Conservation (phyloP, 2,329 filamentous ascomycete species). For the Truncatella angustata region DNA sequence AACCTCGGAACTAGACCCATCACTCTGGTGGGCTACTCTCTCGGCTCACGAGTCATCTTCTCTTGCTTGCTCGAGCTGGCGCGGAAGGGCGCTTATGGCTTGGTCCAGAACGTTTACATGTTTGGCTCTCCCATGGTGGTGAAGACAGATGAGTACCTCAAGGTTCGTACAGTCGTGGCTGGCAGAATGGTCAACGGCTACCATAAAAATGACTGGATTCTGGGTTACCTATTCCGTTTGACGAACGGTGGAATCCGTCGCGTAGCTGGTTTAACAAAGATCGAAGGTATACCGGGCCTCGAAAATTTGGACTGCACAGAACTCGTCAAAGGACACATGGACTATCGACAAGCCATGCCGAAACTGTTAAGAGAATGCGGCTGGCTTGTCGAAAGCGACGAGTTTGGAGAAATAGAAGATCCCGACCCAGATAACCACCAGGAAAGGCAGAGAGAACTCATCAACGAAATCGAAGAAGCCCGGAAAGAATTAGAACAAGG, state of each 20-base stretch:
- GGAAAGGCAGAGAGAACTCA: slow-evolving; percentile 84
- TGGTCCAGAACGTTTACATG: slow-evolving; percentile 93
- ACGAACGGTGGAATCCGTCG: slow-evolving; percentile 89
- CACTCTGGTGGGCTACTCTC: slow-evolving; percentile 91
- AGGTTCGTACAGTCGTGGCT: slow-evolving; percentile 76
- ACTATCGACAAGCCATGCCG: slow-evolving; percentile 92
- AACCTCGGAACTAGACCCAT: slow-evolving; percentile 89
- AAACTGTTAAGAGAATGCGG: slow-evolving; percentile 81
- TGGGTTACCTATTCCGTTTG: slow-evolving; percentile 92
- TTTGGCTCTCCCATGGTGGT: slow-evolving; percentile 92
- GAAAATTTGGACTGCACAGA: slow-evolving; percentile 90
- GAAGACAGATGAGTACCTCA: slow-evolving; percentile 85
- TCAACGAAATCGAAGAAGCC: slow-evolving; percentile 95
- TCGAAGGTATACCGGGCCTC: slow-evolving; percentile 74
- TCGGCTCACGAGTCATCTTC: slow-evolving; percentile 90
- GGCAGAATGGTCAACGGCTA: slow-evolving; percentile 96
- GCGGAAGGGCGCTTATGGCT: slow-evolving; percentile 76
- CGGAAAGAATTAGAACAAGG: slow-evolving; percentile 79
- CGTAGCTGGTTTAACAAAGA: slow-evolving; percentile 76
- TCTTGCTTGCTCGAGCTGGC: slow-evolving; percentile 86
- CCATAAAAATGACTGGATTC: slow-evolving; percentile 93
- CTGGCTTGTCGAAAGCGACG: slow-evolving; percentile 88
- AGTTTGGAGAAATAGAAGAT: slow-evolving; percentile 96
- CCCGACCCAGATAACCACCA: slow-evolving; percentile 92
- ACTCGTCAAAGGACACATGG: slow-evolving; percentile 89